Percentiles rank a stretch among this genome's conserved stretches.
Evolutionary conservation across 2,329 filamentous ascomycete species (phyloP).

Genomic region (Fusarium sp.): DNA sequence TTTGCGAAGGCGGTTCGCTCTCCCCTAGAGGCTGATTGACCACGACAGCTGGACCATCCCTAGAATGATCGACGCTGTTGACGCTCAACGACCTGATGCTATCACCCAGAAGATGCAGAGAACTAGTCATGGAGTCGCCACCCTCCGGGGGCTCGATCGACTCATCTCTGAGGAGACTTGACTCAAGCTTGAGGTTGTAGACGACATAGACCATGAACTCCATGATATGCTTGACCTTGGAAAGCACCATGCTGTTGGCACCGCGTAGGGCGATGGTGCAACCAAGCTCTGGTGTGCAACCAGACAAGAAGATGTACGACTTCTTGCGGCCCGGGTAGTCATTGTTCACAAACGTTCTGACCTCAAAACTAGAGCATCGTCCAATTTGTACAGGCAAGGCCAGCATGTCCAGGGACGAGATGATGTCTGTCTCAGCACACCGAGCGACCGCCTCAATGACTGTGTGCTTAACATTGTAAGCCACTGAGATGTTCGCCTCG

Average conservation of each 20-base stretch:
- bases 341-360: slow-evolving; percentile 91
- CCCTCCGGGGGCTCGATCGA: slow-evolving; percentile 80
- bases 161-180: slow-evolving; percentile 90
- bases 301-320: slow-evolving; percentile 94
- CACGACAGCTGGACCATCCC: slow-evolving; percentile 45
- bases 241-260: slow-evolving; percentile 72
- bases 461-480: slow-evolving; percentile 94
- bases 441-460: slow-evolving; percentile 94
- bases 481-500: slow-evolving; percentile 88
- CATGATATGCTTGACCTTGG: slow-evolving; percentile 87
- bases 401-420: slow-evolving; percentile 94
- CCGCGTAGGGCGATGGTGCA: slow-evolving; percentile 94
- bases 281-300: slow-evolving; percentile 86
- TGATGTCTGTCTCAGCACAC: slow-evolving; percentile 89
- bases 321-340: slow-evolving; percentile 78
- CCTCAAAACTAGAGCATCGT: slow-evolving; percentile 84
- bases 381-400: slow-evolving; percentile 76
- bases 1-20: slow-evolving; percentile 50
- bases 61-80: slow-evolving; percentile 43
- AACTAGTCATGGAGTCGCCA: slow-evolving; percentile 53
- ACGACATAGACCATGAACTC: slow-evolving; percentile 99
- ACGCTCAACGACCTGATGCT: slow-evolving; percentile 49
- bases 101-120: slow-evolving; percentile 53
- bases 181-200: slow-evolving; percentile 96
- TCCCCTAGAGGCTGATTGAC: slow-evolving; percentile 50